Conservation (phyloP, 75 land plant genomes). For the Gnetum montanum region DNA sequence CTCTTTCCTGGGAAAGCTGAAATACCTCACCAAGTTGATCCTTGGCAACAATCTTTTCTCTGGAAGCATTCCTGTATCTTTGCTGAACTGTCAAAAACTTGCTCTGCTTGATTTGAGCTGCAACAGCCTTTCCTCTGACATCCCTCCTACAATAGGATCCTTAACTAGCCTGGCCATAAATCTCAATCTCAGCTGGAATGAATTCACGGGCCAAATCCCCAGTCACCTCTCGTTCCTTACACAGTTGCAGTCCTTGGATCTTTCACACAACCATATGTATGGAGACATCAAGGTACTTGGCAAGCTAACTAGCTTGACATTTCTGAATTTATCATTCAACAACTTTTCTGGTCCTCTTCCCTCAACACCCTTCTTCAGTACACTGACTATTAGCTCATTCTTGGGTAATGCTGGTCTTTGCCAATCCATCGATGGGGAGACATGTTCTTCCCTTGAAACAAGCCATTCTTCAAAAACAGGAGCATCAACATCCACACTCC, state of each 20-base stretch:
- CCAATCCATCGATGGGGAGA: constrained; percentile 36
- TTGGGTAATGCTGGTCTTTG: constrained; percentile 50
- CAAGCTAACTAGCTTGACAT: constrained; percentile 58
- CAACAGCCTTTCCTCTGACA: constrained; percentile 53
- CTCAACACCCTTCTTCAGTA: constrained; percentile 59
- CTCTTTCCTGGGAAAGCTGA: constrained; percentile 41
- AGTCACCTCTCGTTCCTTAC: constrained; percentile 37
- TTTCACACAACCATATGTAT: constrained; percentile 49
- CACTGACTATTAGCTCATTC: constrained; percentile 36
- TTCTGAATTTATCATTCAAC: constrained; percentile 68
- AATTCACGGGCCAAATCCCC: constrained; percentile 58
- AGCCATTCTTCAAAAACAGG: constrained; percentile 26
- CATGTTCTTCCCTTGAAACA: constrained; percentile 35
- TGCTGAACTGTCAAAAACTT: constrained; percentile 55
- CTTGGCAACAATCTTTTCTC: constrained; percentile 54
- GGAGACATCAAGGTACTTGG: constrained; percentile 58
- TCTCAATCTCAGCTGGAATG: constrained; percentile 68
- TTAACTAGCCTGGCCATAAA: constrained; percentile 55
- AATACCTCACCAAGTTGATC: constrained; percentile 59
- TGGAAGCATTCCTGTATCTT: constrained; percentile 46
- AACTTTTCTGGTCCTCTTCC: constrained; percentile 80
- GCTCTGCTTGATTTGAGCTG: constrained; percentile 66
- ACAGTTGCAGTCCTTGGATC: constrained; percentile 72
- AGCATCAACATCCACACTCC: constrained; percentile 19
- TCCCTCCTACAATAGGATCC: constrained; percentile 56